phyloP scores from a whole-genome alignment of 495 filamentous ascomycete genomes.

The Beverwykella pulmonaria region DNA sequence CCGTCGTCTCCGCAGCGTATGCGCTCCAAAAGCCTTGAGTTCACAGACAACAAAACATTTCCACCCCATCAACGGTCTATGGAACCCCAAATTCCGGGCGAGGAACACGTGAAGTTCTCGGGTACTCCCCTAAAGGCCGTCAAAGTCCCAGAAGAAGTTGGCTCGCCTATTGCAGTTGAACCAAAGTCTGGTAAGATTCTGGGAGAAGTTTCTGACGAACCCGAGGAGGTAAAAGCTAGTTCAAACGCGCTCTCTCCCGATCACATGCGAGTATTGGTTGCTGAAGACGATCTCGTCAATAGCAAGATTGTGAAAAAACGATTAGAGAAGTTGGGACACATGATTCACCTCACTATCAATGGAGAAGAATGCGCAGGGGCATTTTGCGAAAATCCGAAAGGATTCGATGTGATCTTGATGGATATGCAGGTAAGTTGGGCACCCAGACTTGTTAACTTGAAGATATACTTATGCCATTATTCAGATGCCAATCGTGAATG shows the following conservation, averaged over 20 bases:
- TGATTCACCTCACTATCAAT: conserved; percentile 73
- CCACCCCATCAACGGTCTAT: conserved; percentile 40
- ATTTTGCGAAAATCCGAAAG: conserved; percentile 60
- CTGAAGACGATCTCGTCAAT: conserved; percentile 93
- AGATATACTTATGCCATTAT: conserved; percentile 2
- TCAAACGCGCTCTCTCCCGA: conserved; percentile 40
- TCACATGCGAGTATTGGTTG: conserved; percentile 70
- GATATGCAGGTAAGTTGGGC: conserved; percentile 74
- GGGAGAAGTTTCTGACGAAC: conserved; percentile 22
- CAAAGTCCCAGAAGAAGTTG: conserved; percentile 47
- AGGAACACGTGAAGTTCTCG: conserved; percentile 49
- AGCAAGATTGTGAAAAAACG: conserved; percentile 84
- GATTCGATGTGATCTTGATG: conserved; percentile 90
- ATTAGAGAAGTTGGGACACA: conserved; percentile 77
- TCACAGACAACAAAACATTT: not conserved
- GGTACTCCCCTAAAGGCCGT: conserved; percentile 50
- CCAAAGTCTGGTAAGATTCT: conserved; percentile 12
- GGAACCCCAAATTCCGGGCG: conserved; percentile 43
- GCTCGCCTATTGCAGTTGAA: not conserved
- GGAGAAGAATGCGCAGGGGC: conserved; percentile 81
- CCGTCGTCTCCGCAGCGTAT: conserved; percentile 2
- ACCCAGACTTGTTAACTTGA: not conserved
- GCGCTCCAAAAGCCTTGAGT: conserved; percentile 27
- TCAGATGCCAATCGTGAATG: conserved; percentile 93
- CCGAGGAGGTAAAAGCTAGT: not conserved